Evolutionary conservation across 768 basidiomycete species (phyloP).

Genomic region (Amanita molliuscula): DNA sequence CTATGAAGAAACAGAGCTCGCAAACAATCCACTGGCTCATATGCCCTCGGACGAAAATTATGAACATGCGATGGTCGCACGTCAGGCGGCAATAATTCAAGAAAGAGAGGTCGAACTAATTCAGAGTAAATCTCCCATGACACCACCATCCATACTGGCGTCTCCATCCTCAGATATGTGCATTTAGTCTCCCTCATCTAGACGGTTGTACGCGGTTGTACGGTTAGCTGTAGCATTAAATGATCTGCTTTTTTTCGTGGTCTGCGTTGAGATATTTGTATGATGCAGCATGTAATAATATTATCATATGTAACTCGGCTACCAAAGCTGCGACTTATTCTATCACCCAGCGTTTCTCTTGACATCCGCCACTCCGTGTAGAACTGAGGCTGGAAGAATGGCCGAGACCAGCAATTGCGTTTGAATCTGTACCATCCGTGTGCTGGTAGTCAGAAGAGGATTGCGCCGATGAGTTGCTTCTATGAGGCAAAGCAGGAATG

Average conservation of each 20-base stretch:
- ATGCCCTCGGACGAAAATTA: constrained; percentile 38
- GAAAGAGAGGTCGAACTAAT: constrained; percentile 54
- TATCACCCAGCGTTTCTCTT: constrained; percentile 2
- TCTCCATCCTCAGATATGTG: background rate
- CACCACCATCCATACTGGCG: constrained; percentile 27
- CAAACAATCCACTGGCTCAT: constrained; percentile 34
- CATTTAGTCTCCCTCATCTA: background rate
- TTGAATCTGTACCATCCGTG: background rate
- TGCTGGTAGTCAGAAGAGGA: background rate
- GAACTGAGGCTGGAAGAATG: background rate
- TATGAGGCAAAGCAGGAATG: background rate
- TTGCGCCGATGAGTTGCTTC: background rate
- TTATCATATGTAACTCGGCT: constrained; percentile 15
- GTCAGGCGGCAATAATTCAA: constrained; percentile 44
- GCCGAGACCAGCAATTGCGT: background rate
- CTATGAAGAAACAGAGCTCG: constrained; percentile 57
- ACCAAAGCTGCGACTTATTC: background rate
- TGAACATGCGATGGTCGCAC: constrained; percentile 41
- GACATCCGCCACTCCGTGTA: background rate
- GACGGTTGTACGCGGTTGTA: constrained; percentile 21
- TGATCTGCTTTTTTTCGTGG: background rate
- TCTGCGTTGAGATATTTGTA: background rate
- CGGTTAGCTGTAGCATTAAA: background rate
- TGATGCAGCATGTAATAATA: background rate
- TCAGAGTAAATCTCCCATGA: constrained; percentile 36